A percentile compares a stretch with the other conserved stretches of the same genome.
phyloP scores from a whole-genome alignment of 2,329 filamentous ascomycete genomes.

The Conoideocrella luteorostrata region DNA sequence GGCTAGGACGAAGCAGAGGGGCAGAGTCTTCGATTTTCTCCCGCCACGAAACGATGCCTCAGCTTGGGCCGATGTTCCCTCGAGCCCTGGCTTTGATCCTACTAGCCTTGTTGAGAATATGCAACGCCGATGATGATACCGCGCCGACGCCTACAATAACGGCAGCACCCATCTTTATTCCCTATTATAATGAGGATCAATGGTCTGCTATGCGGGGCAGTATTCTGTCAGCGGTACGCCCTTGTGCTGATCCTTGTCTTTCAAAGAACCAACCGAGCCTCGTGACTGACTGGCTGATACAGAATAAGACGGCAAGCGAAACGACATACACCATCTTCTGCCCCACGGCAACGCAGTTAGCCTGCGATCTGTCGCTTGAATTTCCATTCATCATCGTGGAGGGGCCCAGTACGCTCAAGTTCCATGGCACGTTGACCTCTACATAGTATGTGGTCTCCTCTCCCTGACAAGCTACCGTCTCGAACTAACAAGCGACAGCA shows the following conservation, averaged over 20 bases:
- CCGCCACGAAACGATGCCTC: not conserved
- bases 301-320: constrained; percentile 29
- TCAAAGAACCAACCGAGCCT: not conserved
- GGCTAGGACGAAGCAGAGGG: not conserved
- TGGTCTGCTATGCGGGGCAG: constrained; percentile 41
- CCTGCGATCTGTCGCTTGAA: constrained; percentile 38
- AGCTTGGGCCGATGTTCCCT: not conserved
- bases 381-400: constrained; percentile 42
- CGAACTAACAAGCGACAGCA: constrained; percentile 22
- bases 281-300: constrained; percentile 1
- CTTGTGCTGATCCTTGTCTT: not conserved
- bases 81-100: constrained; percentile 12
- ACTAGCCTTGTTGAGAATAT: constrained; percentile 10
- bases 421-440: constrained; percentile 36
- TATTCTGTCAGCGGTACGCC: constrained; percentile 35
- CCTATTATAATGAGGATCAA: constrained; percentile 33
- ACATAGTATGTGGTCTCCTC: constrained; percentile 29
- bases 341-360: constrained; percentile 30
- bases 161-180: constrained; percentile 39
- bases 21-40: not conserved
- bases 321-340: constrained; percentile 47
- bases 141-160: constrained; percentile 22
- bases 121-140: constrained; percentile 11
- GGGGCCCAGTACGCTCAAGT: constrained; percentile 37
- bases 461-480: too few species aligned